Evolutionary conservation across 2,329 filamentous ascomycete genomes (phyloP), one percentile per base, ranked within the genome.

Genomic region (Neonectria punicea): DNA sequence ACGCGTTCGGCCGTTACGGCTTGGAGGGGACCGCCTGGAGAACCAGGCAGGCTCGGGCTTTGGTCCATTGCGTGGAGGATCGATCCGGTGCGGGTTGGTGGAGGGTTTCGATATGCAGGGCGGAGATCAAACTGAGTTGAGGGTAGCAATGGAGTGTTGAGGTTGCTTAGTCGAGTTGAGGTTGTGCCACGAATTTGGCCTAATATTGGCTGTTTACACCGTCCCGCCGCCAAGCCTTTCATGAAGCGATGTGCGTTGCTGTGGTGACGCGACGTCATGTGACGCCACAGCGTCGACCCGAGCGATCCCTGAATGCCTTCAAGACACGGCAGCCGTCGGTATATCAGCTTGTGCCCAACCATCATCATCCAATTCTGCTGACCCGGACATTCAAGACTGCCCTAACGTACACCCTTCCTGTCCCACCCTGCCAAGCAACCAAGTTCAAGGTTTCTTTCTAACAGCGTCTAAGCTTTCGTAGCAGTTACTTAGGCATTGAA

Each of bases 1-100:
- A 87, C 83, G 73, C 89, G 89, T 72, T 91, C 89, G 10, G 89
- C 88, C 20, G 90, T 90, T 56, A 87, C 81, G 39, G 85, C 81
- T 68, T 88, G 87, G 53, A 92, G 82, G 57, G 90, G 87, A 68
- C 84, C 83, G 66, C 83, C 84, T 28, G 87, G 83, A 66, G 87
- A 86, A 72, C 84, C 84, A 66, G 84, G 80, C 70, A 83, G 84
- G 76, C 85, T 86, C 73, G 80, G 79, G 67, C 74, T 77, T 63
- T 68, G 66, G 54, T 46, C 69, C 72, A 74, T 74, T 63, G 58
- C 50, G 58, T 60, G 39, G 14, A 18, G 25, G 47, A 43, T 44
- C 53, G 57, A 43, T 61, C 20, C 49, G 13, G 10, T 20, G 54
- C 8, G 18, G 47, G n/a, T 50, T 51, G 57, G 41, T 34, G 49